Base-by-base conservation (phyloP, 805 yeast genomes). In the Candida odintsovae region DNA sequence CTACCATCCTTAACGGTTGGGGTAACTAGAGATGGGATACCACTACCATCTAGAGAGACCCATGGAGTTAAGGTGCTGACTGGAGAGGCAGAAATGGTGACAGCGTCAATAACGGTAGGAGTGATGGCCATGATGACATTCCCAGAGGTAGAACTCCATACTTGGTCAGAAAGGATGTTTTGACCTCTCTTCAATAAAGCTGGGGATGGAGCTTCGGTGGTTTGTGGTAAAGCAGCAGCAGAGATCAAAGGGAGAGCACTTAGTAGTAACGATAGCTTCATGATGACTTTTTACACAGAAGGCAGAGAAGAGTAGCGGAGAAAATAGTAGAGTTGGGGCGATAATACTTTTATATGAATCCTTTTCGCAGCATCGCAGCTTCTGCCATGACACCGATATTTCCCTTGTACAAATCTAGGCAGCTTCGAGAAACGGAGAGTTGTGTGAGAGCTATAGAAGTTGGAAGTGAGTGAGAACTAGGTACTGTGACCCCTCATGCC, bases 41-140 rank as follows among this genome's bases (percentile, higher is more conserved):
- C 77, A 4, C 72, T 67, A 16, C 58, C 55, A 48, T 72, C 77
- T 18, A 72, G 58, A 9, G 76, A 70, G 23, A 58, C 68, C 77
- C 77, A 72, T 3, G 62, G 63, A 10, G 76, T 70, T 6, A 72
- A 63, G 18, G 67, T 57, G 26, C 48, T 51, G 11, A 65, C 61
- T 31, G 77, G 76, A 2, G 74, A 67, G 9, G 64, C 68, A 10
- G 66, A 62, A 25, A 66, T 61, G 18, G 77, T 72, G 41, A 71
- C 76, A 44, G 69, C 75, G 50, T 72, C 76, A 38, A 68, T 67
- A 23, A 77, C 77, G 1, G 61, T 64, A 3, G 87, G 82, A 1
- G 86, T 85, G 55, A 77, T 71, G 18, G 67, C 69, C 40, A 67
- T 62, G 4, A 66, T 47, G 21, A 51, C 49, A 18, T 61, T 60